Conservation (phyloP, 176 grass and related monocot species). For the maize (Zea mays) region DNA sequence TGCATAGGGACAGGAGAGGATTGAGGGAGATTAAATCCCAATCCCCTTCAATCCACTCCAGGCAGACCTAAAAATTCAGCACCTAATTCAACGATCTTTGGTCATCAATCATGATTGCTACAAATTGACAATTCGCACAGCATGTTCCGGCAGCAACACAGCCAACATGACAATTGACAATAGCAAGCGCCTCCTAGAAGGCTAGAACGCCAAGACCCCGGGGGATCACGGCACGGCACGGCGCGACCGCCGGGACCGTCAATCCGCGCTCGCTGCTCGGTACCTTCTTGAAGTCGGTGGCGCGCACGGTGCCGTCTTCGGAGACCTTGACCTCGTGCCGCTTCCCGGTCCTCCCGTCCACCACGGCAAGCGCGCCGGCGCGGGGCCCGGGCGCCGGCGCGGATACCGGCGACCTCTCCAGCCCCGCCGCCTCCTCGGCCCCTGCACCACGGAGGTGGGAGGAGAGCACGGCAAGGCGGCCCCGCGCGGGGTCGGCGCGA, state of each 20-base stretch:
- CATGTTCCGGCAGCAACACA: background rate
- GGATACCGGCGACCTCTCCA: conserved; percentile 61
- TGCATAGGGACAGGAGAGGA: too few species aligned
- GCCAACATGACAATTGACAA: background rate
- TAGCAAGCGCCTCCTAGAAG: background rate
- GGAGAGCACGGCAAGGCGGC: conserved; percentile 58
- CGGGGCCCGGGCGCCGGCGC: conserved; percentile 35
- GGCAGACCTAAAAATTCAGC: background rate
- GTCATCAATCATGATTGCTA: background rate
- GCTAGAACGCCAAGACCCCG: background rate
- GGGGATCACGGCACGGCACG: conserved; percentile 10
- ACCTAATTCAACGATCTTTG: background rate
- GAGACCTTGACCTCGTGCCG: conserved; percentile 70
- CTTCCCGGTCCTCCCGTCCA: conserved; percentile 66
- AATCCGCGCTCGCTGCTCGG: background rate
- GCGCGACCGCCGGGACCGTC: background rate
- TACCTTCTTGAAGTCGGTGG: conserved; percentile 91
- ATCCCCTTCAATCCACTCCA: background rate
- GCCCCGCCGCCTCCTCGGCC: background rate
- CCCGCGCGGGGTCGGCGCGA: conserved; percentile 41
- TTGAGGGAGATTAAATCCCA: too few species aligned
- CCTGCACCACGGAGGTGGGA: conserved; percentile 38
- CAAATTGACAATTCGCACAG: background rate
- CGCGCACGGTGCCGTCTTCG: conserved; percentile 73
- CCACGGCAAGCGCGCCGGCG: conserved; percentile 56